Percentiles rank a stretch among this genome's conserved stretches.
These are phyloP conservation scores for Drechslerella coelobrocha DNA, from an alignment of 2,329 filamentous ascomycete species.

Conservation along the genomic window DNA sequence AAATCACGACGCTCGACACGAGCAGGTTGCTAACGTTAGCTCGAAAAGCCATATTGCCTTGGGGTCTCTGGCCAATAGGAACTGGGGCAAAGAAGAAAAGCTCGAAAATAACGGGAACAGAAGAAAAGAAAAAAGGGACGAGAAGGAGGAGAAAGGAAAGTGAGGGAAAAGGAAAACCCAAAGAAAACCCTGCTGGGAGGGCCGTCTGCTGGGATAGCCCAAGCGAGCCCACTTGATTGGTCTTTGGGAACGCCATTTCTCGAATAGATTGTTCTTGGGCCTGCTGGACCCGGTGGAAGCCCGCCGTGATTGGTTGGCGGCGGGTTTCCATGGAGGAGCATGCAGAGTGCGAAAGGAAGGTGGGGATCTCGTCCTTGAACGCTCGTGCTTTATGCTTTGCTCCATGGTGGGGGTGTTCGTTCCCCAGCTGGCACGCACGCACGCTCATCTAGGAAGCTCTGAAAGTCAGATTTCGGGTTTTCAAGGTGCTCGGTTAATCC, in stretches of 20 bases:
- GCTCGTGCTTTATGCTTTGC: slow-evolving; percentile 9
- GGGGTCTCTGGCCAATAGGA: slow-evolving; percentile 15
- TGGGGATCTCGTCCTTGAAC: slow-evolving; percentile 34
- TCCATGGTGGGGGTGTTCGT: too few species aligned
- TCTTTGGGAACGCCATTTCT: slow-evolving; percentile 38
- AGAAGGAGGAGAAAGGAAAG: neutral
- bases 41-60: slow-evolving; percentile 9
- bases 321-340: neutral
- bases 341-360: slow-evolving; percentile 39
- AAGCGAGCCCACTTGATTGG: slow-evolving; percentile 48
- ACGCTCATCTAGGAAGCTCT: too few species aligned
- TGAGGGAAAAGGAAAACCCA: neutral
- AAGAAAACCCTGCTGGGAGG: slow-evolving; percentile 24
- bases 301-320: slow-evolving; percentile 27
- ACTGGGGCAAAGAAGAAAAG: slow-evolving; percentile 1
- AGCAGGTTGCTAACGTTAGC: slow-evolving; percentile 6
- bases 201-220: slow-evolving; percentile 33
- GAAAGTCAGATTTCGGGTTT: too few species aligned
- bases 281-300: slow-evolving; percentile 20
- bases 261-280: slow-evolving; percentile 35
- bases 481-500: too few species aligned
- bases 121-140: slow-evolving; percentile 14
- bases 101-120: slow-evolving; percentile 19
- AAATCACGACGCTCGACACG: slow-evolving; percentile 17
- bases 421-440: too few species aligned